Conservation (phyloP, 2,329 filamentous ascomycete genomes). For the Rhynchosporium graminicola region DNA sequence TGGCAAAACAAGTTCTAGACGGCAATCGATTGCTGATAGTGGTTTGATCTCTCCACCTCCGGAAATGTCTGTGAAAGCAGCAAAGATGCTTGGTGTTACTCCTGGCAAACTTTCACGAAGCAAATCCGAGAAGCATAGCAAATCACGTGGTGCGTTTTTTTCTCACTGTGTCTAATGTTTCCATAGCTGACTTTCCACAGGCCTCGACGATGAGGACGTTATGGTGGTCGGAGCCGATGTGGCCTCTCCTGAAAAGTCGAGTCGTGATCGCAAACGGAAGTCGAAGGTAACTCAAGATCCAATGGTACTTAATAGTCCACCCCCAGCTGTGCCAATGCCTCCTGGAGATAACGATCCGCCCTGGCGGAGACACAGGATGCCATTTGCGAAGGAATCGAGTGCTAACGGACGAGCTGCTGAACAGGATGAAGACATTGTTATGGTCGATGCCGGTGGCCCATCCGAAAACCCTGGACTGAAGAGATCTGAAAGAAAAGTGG, state of each 20-base stretch:
- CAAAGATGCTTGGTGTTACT: constrained; percentile 69
- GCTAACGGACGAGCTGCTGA: constrained; percentile 51
- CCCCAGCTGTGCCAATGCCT: constrained; percentile 40
- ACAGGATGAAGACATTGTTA: constrained; percentile 63
- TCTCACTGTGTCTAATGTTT: constrained; percentile 1
- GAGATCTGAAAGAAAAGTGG: constrained; percentile 61
- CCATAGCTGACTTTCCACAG: constrained; percentile 30
- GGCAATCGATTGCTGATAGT: constrained; percentile 66
- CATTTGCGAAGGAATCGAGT: constrained; percentile 35
- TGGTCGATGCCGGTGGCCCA: constrained; percentile 55
- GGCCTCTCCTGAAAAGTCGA: constrained; percentile 49
- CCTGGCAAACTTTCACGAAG: constrained; percentile 50
- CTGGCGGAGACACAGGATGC: constrained; percentile 32
- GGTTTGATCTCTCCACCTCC: constrained; percentile 71
- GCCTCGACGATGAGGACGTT: constrained; percentile 49
- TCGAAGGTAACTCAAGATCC: constrained; percentile 46
- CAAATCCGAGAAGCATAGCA: constrained; percentile 51
- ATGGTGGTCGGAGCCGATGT: constrained; percentile 50
- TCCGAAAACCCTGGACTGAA: constrained; percentile 48
- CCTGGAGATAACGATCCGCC: constrained; percentile 36
- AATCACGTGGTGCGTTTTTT: constrained; percentile 42
- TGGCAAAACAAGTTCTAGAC: constrained; percentile 62
- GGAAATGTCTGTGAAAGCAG: constrained; percentile 72
- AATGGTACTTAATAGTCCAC: constrained; percentile 28
- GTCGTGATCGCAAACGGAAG: constrained; percentile 45